These are phyloP conservation scores for Ophiostoma tasmaniense DNA, from an alignment of 2,329 filamentous ascomycete species.

Conservation along the genomic window DNA sequence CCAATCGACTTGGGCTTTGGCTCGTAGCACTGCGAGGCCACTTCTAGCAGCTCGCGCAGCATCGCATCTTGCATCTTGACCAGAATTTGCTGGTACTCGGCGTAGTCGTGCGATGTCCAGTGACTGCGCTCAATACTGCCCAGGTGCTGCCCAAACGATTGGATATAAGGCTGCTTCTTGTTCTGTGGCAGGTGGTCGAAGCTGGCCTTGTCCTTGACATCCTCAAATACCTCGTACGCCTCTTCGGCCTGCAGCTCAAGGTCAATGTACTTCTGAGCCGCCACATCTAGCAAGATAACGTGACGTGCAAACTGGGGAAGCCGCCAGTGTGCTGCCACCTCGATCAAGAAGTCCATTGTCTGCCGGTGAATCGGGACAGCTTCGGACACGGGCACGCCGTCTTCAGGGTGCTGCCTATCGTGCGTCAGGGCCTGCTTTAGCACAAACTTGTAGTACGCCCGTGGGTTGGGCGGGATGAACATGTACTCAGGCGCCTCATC, in stretches of 20 bases:
- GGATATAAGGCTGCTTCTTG: slow-evolving; percentile 53
- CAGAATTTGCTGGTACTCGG: slow-evolving; percentile 66
- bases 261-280: slow-evolving; percentile 75
- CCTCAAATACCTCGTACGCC: slow-evolving; percentile 73
- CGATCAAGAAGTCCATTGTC: slow-evolving; percentile 73
- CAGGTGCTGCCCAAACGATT: slow-evolving; percentile 42
- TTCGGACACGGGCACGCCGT: slow-evolving; percentile 15
- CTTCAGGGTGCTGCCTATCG: slow-evolving; percentile 43
- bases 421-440: slow-evolving; percentile 66
- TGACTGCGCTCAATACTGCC: slow-evolving; percentile 48
- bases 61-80: slow-evolving; percentile 70
- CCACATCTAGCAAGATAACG: slow-evolving; percentile 75
- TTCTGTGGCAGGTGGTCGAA: slow-evolving; percentile 48
- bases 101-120: slow-evolving; percentile 63
- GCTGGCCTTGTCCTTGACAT: slow-evolving; percentile 53
- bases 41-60: slow-evolving; percentile 70
- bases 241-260: slow-evolving; percentile 74
- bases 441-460: slow-evolving; percentile 75
- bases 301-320: slow-evolving; percentile 74
- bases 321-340: slow-evolving; percentile 81
- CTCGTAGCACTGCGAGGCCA: slow-evolving; percentile 84
- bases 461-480: slow-evolving; percentile 79
- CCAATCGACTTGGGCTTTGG: slow-evolving; percentile 75
- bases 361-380: slow-evolving; percentile 57
- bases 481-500: slow-evolving; percentile 67